Percentiles rank a stretch among this genome's conserved stretches.
Evolutionary conservation across 495 filamentous ascomycete genomes (phyloP).

Genomic region (Aspergillus avenaceus): DNA sequence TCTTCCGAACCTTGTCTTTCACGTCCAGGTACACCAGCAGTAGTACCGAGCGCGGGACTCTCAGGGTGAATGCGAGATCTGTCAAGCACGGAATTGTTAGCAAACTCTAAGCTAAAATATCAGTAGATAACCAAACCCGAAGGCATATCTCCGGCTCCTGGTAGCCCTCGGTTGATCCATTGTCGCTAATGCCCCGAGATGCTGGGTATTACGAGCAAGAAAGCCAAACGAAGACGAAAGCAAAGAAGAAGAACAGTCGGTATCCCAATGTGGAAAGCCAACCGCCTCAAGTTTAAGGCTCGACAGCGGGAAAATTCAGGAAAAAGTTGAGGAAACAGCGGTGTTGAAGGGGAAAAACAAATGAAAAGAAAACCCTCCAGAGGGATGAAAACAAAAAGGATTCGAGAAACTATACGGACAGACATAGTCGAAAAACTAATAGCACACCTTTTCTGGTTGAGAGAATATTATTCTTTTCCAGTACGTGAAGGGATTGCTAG

Average conservation of each 20-base stretch:
- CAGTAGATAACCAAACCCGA: conserved; percentile 8
- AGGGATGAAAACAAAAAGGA: too few relatives aligned
- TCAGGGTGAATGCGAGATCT: not conserved
- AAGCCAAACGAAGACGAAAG: not conserved
- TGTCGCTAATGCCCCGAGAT: too few relatives aligned
- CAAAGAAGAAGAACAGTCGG: not conserved
- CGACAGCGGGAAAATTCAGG: not conserved
- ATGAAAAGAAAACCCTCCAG: not conserved
- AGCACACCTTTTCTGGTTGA: too few relatives aligned
- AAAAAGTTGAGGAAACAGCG: not conserved
- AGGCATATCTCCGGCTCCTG: conserved; percentile 1
- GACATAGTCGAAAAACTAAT: too few relatives aligned
- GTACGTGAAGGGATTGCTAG: not conserved
- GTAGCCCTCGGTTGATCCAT: not conserved
- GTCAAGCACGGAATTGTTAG: not conserved
- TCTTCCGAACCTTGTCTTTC: not conserved
- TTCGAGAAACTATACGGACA: too few relatives aligned
- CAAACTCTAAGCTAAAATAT: not conserved
- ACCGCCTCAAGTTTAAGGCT: not conserved
- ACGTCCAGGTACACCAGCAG: not conserved
- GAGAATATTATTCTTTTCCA: not conserved
- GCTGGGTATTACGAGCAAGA: not conserved
- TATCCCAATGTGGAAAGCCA: too few relatives aligned
- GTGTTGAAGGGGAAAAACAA: not conserved
- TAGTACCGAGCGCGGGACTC: not conserved